phyloP scores from a whole-genome alignment of 805 yeast species.

The Sungouiella thailandica region DNA sequence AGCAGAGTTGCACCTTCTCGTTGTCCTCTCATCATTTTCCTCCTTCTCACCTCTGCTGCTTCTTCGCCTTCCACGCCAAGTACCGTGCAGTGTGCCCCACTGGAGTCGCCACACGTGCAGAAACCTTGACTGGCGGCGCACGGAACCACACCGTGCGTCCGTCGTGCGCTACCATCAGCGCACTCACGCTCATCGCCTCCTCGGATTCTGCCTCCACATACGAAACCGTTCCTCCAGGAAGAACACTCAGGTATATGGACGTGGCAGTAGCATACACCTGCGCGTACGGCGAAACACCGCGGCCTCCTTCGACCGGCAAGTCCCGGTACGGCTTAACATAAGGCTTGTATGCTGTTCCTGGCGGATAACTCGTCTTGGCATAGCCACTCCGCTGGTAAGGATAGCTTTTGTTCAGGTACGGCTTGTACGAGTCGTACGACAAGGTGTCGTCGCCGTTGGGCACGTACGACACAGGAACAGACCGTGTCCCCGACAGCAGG shows the following conservation, averaged over 20 bases:
- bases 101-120: slow-evolving; percentile 24
- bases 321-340: slow-evolving; percentile 1
- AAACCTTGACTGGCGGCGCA: slow-evolving; percentile 54
- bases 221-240: slow-evolving; percentile 36
- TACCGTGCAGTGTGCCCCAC: slow-evolving; percentile 74
- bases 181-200: slow-evolving; percentile 3
- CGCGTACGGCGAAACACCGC: slow-evolving; percentile 1
- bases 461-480: slow-evolving; percentile 10
- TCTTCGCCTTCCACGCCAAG: slow-evolving; percentile 40
- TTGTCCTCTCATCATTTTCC: no score
- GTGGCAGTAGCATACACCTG: slow-evolving; percentile 22
- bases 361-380: neutral
- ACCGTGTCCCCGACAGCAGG: slow-evolving; percentile 12
- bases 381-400: slow-evolving; percentile 4
- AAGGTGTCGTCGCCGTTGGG: slow-evolving; percentile 9
- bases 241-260: slow-evolving; percentile 31
- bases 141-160: slow-evolving; percentile 51
- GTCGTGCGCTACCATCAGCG: slow-evolving; percentile 11
- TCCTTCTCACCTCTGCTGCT: no score
- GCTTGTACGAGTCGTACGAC: slow-evolving; percentile 3
- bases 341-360: slow-evolving; percentile 2
- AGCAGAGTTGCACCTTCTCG: no score
- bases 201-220: slow-evolving; percentile 16
- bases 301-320: no score
- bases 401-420: slow-evolving; percentile 1